phyloP scores from a whole-genome alignment of 2,329 filamentous ascomycete species.

The Fusarium sp. region DNA sequence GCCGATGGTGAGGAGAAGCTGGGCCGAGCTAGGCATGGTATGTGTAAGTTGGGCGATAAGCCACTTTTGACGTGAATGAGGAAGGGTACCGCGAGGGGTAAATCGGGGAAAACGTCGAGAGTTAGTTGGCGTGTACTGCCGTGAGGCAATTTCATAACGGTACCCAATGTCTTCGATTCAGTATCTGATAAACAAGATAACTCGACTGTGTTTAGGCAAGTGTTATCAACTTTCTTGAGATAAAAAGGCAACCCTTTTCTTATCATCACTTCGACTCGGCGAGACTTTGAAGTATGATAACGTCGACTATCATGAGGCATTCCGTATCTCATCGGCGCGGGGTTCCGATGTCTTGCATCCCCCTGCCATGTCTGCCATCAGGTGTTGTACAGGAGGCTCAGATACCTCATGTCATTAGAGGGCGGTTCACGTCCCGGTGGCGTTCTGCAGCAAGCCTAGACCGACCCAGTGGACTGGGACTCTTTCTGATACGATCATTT shows the following conservation, averaged over 20 bases:
- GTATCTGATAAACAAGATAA: neutral
- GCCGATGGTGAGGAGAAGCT: neutral
- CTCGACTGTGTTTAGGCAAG: neutral
- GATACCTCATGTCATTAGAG: neutral
- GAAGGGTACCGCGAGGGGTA: constrained; percentile 15
- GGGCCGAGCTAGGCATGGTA: neutral
- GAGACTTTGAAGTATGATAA: neutral
- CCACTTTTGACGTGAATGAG: constrained; percentile 1
- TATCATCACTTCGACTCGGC: neutral
- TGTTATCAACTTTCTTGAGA: neutral
- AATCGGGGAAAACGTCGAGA: neutral
- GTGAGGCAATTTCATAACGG: neutral
- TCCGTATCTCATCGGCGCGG: neutral
- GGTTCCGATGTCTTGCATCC: neutral
- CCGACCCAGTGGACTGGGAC: neutral
- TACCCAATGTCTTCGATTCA: neutral
- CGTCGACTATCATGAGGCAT: neutral
- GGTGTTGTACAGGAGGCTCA: neutral
- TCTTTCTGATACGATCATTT: neutral
- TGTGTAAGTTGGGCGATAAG: neutral
- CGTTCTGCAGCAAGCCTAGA: neutral
- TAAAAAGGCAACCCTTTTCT: neutral
- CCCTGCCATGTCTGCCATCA: neutral
- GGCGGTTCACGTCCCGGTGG: neutral
- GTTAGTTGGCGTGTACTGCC: neutral